Evolutionary conservation across 1,139 yeast genomes (phyloP), one percentile per base, ranked within the genome.

Genomic region (Eremothecium gossypii): DNA sequence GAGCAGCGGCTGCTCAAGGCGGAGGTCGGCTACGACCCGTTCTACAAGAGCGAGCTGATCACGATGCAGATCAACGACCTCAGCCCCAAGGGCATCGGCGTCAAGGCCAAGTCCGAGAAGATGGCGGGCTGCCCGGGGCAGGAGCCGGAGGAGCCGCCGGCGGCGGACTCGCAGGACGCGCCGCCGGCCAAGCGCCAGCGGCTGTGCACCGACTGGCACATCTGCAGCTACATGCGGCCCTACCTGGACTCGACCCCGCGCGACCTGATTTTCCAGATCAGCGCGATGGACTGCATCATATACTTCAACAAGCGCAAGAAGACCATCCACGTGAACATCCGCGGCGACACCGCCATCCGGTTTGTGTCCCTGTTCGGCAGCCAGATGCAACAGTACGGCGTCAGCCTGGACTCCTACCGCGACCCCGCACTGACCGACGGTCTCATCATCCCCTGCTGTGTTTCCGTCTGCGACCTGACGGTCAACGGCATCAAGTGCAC

Each of bases 1-100:
- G 94, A 83, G 58, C 95, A 87, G 62, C 65, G 71, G 45, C 61
- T 86, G 31, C 59, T 83, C n/a, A 73, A 72, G 35, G 75, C 72
- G 51, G 62, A 61, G 30, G 69, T 84, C 13, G 46, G 64, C 1
- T 63, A 61, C 42, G 79, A 81, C 52, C 82, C 84, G 0, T 69
- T 73, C 49, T 55, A 69, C 1, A 55, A 58, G 9, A 49, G 53
- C 2, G 77, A 76, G 48, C 87, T 81, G 49, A 82, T 86, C 8
- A 53, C 76, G 0, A 49, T 87, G 1, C 61, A 70, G 29, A 48
- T 81, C 29, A 56, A 63, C 30, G 79, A 81, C 56, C 39, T 83
- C 9, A 61, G 62, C 30, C 63, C 62, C 8, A 63, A 64, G 29
- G 79, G 82, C 0, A 45, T 78, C 10, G 38, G 38, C 4, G 33